Base-by-base conservation (phyloP, 352 stramenopile species). In the Pythium pectinolyticum region DNA sequence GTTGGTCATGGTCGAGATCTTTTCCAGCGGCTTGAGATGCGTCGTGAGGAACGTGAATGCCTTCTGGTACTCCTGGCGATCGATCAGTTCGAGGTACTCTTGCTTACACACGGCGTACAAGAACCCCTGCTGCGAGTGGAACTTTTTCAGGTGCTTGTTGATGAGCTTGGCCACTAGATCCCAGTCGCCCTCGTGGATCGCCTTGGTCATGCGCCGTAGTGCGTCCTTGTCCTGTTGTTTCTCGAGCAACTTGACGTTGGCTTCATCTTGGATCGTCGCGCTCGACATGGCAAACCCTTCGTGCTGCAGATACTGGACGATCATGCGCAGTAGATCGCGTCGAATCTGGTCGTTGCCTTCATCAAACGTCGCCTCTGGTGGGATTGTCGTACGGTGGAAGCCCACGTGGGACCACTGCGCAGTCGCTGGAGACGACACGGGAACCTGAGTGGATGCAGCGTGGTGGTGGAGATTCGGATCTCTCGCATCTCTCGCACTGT, bases 21-120 rank as follows among this genome's bases (percentile, higher is more conserved):
- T 92, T 68, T 96, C 86, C 27, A 96, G 74, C 49, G 88, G 86
- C 71, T 95, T 95, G 64, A 95, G 80, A 65, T 94, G 82, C 66
- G 87, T 93, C 32, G 84, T 92, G 57, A 96, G 78, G 67, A 94
- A 96, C 50, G 86, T 95, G 63, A 95, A 96, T 14, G 86, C 88
- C 34, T 94, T 94, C 65, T 96, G 86, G 61, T 92, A 94, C 72
- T 95, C 88, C 54, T 94, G 86, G 11, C 88, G 78, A 59, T 94
- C 84, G 57, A 95, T 94, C 25, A 96, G 84, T 58, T 95, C 86
- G 1, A 96, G 69, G 58, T 95, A 95, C 64, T 96, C 86, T 60
- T 96, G 86, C 61, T 93, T 94, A 70, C 83, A 94, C 4, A 96
- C 80, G 15, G 84, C 86, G 65, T 96, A 96, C 24, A 95, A 76